Base-by-base conservation (phyloP, 306 rosid species). In the Fragaria ananassa region DNA sequence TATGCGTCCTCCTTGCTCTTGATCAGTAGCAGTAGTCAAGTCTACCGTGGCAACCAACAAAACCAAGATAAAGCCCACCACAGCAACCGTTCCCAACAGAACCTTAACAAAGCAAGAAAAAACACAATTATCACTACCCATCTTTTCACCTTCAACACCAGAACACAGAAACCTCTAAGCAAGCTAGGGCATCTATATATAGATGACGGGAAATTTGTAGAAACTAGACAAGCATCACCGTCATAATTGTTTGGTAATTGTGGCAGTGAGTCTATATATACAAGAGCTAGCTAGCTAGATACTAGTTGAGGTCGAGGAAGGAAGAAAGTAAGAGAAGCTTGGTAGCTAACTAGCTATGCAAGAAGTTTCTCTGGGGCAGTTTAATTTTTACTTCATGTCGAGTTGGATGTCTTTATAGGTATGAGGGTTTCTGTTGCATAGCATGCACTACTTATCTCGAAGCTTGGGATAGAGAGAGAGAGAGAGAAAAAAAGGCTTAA, bases 321-420 rank as follows among this genome's bases (percentile, higher is more conserved):
- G 68, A 60, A 4, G 58, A 49, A 10, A 45, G 70, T 64, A 67
- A 73, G 74, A 70, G 86, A 14, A 23, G 60, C 12, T 67, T 29
- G 44, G 54, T 45, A 51, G 49, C 18, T 19, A 29, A 44, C 45
- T 27, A 54, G 60, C 10, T 63, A 71, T 79, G 76, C 23, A 47
- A 83, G 78, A 70, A 31, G 71, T 72, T 41, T 71, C 75, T 72
- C 61, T 46, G 44, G 35, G 47, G 75, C 9, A 27, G 44, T 44
- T 63, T 74, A 25, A 35, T 53, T 79, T 79, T 77, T 74, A 79
- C 87, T 74, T 72, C 81, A 80, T 54, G 76, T 85, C 79, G 67
- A n/a, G 85, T 81, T 83, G 91, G 92, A 83, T 89, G 85, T 89
- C 92, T 91, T 91, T 91, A 91, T 89, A 91, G 91, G 92, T 80